Evolutionary conservation across 169 alveolate genomes (phyloP).

Genomic region (Cryptosporidium meleagridis): DNA sequence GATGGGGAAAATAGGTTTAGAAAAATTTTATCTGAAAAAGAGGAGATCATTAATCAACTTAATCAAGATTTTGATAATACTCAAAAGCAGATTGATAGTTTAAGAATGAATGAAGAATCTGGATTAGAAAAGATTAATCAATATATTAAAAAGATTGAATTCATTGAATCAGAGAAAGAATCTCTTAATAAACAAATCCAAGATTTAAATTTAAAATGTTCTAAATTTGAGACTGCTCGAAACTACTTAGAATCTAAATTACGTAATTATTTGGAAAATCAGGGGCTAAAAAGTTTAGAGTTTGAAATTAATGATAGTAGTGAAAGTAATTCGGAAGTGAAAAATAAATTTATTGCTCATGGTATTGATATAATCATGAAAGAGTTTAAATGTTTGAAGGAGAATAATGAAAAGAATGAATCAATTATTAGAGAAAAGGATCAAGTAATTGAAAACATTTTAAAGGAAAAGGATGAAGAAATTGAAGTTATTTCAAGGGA

Average conservation of each 20-base stretch:
- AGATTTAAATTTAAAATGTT: background rate
- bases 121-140: background rate
- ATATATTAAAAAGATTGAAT: background rate
- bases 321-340: background rate
- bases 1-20: background rate
- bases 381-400: background rate
- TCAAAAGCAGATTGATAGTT: background rate
- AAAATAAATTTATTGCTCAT: background rate
- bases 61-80: background rate
- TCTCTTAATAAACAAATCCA: background rate
- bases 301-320: background rate
- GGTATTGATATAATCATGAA: background rate
- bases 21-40: background rate
- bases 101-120: background rate
- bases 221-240: background rate
- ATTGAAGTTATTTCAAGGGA: background rate
- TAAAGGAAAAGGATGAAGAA: background rate
- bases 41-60: background rate
- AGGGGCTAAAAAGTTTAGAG: background rate
- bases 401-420: constrained; percentile 27
- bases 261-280: background rate
- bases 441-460: background rate
- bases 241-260: constrained; percentile 2
- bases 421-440: background rate
- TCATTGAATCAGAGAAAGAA: background rate